These are phyloP conservation scores for Cydonia oblonga DNA, from an alignment of 331 rosid species.

Conservation along the genomic window DNA sequence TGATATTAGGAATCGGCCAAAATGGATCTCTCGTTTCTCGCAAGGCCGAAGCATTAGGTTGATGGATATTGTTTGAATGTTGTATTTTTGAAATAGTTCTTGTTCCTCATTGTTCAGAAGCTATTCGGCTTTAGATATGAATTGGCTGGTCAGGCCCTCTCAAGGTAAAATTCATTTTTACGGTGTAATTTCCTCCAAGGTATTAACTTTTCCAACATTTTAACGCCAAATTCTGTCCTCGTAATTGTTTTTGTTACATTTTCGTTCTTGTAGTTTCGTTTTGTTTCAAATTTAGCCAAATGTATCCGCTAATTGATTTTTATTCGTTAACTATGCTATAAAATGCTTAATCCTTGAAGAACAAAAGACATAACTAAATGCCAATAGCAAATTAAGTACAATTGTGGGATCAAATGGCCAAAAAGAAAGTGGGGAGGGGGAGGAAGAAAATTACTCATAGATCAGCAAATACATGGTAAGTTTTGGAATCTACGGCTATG, in stretches of 20 bases:
- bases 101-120: neutral
- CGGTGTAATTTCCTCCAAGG: too few relatives aligned
- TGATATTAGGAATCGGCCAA: neutral
- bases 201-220: too few relatives aligned
- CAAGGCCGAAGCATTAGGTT: slow-evolving; percentile 8
- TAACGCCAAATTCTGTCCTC: too few relatives aligned
- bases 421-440: too few relatives aligned
- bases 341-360: neutral
- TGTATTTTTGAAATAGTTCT: neutral
- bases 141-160: too few relatives aligned
- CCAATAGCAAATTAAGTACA: neutral
- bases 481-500: slow-evolving; percentile 70
- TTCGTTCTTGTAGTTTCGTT: too few relatives aligned
- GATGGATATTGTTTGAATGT: neutral
- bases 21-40: neutral
- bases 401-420: neutral
- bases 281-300: too few relatives aligned
- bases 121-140: neutral
- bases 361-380: neutral
- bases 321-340: too few relatives aligned
- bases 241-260: too few relatives aligned
- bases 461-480: slow-evolving; percentile 71
- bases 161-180: too few relatives aligned
- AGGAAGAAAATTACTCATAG: slow-evolving; percentile 26
- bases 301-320: too few relatives aligned